Evolutionary conservation across 2,329 filamentous ascomycete genomes (phyloP), one percentile per base, ranked within the genome.

Genomic region (Aureobasidium sp.): DNA sequence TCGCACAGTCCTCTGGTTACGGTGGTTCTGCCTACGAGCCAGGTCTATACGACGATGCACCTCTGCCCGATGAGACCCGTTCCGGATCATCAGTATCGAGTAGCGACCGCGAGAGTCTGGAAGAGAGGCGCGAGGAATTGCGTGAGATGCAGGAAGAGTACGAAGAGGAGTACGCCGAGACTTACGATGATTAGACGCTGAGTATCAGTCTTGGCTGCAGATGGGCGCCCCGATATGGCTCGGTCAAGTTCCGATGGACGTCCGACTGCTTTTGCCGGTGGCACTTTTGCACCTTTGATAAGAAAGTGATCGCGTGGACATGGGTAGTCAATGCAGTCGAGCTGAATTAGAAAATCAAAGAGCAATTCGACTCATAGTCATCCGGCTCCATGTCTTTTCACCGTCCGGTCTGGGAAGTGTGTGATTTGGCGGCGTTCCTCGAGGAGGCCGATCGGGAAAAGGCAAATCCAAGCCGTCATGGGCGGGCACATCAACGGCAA

Each of bases 111-210:
- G 80, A 88, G 73, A 82, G 83, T 64, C 74, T 87, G 5, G 82
- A 87, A 67, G 86, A 65, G 47, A 65, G 47, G 47, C 63, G 63
- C 38, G 53, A 65, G 18, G 63, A 65, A 38, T 23, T 65, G 55
- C 53, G 88, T 70, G 85, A 89, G 71, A 84, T 83, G 6, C 80
- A 84, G 65, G 77, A 84, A 68, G 82, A 82, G 71, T 85, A 86
- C 64, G 76, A 84, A 55, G 84, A 88, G 72, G 80, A 80, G 56
- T 83, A 84, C 59, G 82, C 85, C 69, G 83, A 83, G 61, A 74
- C 71, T 2, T 82, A 82, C 51, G 71, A 69, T 66, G 68, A 69
- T 42, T 68, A 64, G 65, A 40, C n/a, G 51, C 40, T 40, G 42
- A 23, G 23, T 47, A 27, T 16, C 25, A 58, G 55, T 20, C 25